These are phyloP conservation scores for Viola pubescens DNA, from an alignment of 441 rosid genomes.

Conservation along the genomic window DNA sequence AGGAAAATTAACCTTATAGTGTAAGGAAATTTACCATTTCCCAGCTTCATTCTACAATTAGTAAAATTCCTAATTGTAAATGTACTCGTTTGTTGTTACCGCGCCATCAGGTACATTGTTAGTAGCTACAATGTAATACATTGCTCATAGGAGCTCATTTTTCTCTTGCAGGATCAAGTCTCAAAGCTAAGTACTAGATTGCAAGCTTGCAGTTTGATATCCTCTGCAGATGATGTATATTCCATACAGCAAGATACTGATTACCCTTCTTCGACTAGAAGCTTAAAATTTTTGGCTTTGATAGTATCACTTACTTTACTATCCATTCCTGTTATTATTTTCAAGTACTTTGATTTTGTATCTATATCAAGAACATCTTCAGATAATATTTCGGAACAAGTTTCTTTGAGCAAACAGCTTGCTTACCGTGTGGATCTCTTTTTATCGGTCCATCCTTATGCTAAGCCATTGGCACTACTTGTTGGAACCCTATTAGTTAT, in stretches of 20 bases:
- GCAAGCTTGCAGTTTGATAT: slow-evolving; percentile 35
- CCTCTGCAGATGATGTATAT: slow-evolving; percentile 20
- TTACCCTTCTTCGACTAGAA: slow-evolving; percentile 19
- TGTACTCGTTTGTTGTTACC: too few relatives aligned
- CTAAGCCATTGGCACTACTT: slow-evolving; percentile 53
- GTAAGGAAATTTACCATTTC: too few relatives aligned
- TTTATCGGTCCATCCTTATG: slow-evolving; percentile 61
- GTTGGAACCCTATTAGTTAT: slow-evolving; percentile 58
- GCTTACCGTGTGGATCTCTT: slow-evolving; percentile 47
- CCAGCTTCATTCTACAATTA: too few relatives aligned
- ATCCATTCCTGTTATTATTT: slow-evolving; percentile 36
- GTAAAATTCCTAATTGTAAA: too few relatives aligned
- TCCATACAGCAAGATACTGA: slow-evolving; percentile 16
- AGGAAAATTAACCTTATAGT: too few relatives aligned
- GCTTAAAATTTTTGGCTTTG: slow-evolving; percentile 43
- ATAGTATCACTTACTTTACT: slow-evolving; percentile 35
- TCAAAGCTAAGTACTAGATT: slow-evolving; percentile 27
- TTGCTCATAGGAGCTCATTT: background rate
- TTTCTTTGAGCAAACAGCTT: slow-evolving; percentile 45
- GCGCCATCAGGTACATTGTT: too few relatives aligned
- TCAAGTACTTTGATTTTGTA: slow-evolving; percentile 43
- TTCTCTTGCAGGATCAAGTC: slow-evolving; percentile 37
- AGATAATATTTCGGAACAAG: slow-evolving; percentile 39
- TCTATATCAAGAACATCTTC: slow-evolving; percentile 41
- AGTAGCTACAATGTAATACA: too few relatives aligned